Conservation (phyloP, 2,329 filamentous ascomycete genomes). For the Penicillium thymicola region DNA sequence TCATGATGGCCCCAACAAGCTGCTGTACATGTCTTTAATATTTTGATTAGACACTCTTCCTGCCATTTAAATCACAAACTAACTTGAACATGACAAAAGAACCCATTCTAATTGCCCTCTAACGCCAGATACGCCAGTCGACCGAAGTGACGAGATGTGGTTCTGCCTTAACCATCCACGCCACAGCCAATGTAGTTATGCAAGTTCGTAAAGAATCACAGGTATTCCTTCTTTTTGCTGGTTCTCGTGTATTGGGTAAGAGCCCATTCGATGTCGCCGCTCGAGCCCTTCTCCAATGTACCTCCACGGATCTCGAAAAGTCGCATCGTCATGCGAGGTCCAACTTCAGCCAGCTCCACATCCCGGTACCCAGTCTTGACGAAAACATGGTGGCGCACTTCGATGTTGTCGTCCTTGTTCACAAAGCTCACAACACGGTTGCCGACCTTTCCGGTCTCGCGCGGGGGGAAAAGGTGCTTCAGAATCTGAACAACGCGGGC, state of each 20-base stretch:
- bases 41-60: background rate
- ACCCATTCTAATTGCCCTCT: constrained; percentile 18
- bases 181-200: constrained; percentile 16
- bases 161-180: constrained; percentile 17
- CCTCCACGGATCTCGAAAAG: constrained; percentile 89
- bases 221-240: constrained; percentile 90
- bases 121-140: constrained; percentile 34
- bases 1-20: background rate
- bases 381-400: constrained; percentile 91
- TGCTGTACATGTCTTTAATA: background rate
- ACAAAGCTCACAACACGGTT: constrained; percentile 90
- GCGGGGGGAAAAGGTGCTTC: constrained; percentile 90
- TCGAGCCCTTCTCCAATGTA: constrained; percentile 82
- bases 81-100: constrained; percentile 21
- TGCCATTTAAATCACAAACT: background rate
- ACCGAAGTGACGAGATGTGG: constrained; percentile 14
- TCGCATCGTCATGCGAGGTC: constrained; percentile 95
- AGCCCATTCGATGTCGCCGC: constrained; percentile 95
- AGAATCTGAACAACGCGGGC: constrained; percentile 81
- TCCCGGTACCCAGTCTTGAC: constrained; percentile 88
- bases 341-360: constrained; percentile 84
- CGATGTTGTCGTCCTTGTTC: constrained; percentile 82
- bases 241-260: constrained; percentile 94
- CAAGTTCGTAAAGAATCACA: constrained; percentile 48
- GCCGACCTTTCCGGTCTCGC: constrained; percentile 80